A percentile compares a stretch with the other conserved stretches of the same genome.
phyloP scores from a whole-genome alignment of 1,139 yeast genomes.

The Pichia sp. region DNA sequence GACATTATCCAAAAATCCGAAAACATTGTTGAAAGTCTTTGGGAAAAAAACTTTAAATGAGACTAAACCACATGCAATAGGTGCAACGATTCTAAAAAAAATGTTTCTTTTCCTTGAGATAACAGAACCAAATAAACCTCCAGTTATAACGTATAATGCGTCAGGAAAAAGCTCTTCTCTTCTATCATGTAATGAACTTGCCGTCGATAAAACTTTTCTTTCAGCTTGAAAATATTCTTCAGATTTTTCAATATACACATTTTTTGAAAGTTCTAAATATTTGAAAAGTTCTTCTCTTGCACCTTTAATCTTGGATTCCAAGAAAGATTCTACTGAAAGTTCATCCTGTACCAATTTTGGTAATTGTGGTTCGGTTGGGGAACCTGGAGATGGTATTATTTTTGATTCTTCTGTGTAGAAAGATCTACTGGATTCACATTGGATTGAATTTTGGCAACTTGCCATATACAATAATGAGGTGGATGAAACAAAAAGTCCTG shows the following conservation, averaged over 20 bases:
- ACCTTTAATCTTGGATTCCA: slow-evolving; percentile 45
- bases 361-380: slow-evolving; percentile 29
- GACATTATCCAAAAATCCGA: slow-evolving; percentile 53
- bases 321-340: slow-evolving; percentile 54
- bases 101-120: slow-evolving; percentile 67
- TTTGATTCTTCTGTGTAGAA: slow-evolving; percentile 57
- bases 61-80: slow-evolving; percentile 58
- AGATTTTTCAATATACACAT: slow-evolving; percentile 39
- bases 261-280: slow-evolving; percentile 30
- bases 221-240: slow-evolving; percentile 42
- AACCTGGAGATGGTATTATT: slow-evolving; percentile 44
- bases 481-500: slow-evolving; percentile 12
- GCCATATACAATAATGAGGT: slow-evolving; percentile 6
- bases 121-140: slow-evolving; percentile 76
- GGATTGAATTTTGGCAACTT: not conserved
- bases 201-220: slow-evolving; percentile 57
- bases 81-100: slow-evolving; percentile 52
- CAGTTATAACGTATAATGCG: slow-evolving; percentile 61
- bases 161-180: slow-evolving; percentile 77
- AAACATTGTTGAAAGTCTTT: slow-evolving; percentile 62
- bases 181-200: slow-evolving; percentile 63
- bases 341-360: slow-evolving; percentile 41
- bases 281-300: slow-evolving; percentile 39
- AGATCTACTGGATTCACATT: slow-evolving; percentile 30
- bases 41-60: slow-evolving; percentile 79